phyloP scores from a whole-genome alignment of 2,329 filamentous ascomycete species.

The Purpureocillium lavendulum region DNA sequence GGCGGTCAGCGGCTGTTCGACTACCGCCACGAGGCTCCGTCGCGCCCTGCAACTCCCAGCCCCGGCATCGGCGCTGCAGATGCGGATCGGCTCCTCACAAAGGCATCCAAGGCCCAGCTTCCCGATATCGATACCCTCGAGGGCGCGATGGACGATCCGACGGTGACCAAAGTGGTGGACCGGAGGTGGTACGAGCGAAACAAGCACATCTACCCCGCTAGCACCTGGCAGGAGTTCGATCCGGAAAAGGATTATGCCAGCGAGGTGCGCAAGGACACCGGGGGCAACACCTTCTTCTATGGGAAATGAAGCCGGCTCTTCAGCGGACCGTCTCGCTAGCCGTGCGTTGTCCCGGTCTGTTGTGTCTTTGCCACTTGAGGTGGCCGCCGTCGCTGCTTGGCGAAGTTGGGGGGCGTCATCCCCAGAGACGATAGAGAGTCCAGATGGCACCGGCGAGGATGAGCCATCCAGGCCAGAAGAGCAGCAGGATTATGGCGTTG shows the following conservation, averaged over 20 bases:
- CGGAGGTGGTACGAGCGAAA: constrained; percentile 94
- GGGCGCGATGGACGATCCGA: constrained; percentile 69
- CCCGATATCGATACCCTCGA: constrained; percentile 54
- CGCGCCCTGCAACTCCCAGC: constrained; percentile 6
- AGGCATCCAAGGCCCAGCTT: constrained; percentile 26
- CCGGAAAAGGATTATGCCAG: constrained; percentile 76
- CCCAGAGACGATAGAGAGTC: constrained; percentile 22
- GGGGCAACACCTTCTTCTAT: constrained; percentile 93
- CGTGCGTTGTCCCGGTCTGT: too few species aligned
- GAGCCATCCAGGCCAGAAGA: constrained; percentile 52
- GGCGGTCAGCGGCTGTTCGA: constrained; percentile 68
- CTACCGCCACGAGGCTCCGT: constrained; percentile 49
- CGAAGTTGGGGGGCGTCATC: constrained; percentile 16
- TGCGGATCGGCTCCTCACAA: constrained; percentile 17
- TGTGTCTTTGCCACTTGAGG: too few species aligned
- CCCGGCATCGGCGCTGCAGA: constrained; percentile 1
- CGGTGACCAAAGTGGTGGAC: constrained; percentile 87
- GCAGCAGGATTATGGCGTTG: constrained; percentile 37
- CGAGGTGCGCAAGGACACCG: constrained; percentile 70
- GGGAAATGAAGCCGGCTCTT: constrained; percentile 25
- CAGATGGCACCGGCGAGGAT: constrained; percentile 30
- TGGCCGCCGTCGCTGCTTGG: background rate
- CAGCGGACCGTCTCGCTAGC: background rate
- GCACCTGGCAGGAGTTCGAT: constrained; percentile 91
- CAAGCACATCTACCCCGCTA: constrained; percentile 97